phyloP scores from a whole-genome alignment of 2,329 filamentous ascomycete genomes.

The Pseudocercospora fuligena region DNA sequence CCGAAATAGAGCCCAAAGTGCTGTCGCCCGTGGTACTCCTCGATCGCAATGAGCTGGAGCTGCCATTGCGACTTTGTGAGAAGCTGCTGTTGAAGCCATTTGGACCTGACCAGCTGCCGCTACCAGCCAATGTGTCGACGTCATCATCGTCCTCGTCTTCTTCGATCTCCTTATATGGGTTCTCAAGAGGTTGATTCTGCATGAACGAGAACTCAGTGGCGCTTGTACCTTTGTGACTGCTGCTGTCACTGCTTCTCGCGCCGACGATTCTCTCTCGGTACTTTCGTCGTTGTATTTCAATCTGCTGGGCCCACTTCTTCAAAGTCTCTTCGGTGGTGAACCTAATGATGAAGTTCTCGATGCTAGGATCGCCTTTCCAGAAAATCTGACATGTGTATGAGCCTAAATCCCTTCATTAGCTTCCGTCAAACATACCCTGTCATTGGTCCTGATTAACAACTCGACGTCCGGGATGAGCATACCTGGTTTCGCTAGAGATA shows the following conservation, averaged over 20 bases:
- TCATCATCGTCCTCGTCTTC: conserved; percentile 61
- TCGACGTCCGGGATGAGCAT: conserved; percentile 42
- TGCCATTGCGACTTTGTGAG: conserved; percentile 31
- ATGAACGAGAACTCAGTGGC: conserved; percentile 82
- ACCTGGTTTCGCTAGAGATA: conserved; percentile 87
- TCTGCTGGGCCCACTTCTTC: conserved; percentile 85
- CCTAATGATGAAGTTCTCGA: conserved; percentile 94
- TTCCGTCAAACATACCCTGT: conserved; percentile 35
- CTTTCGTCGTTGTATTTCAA: conserved; percentile 72
- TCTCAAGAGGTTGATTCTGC: conserved; percentile 72
- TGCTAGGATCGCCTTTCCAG: conserved; percentile 95
- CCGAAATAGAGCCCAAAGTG: conserved; percentile 13
- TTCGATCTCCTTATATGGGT: conserved; percentile 76
- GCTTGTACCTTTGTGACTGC: conserved; percentile 50
- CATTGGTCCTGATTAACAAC: conserved; percentile 28
- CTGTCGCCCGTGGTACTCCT: conserved; percentile 33
- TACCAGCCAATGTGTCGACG: conserved; percentile 44
- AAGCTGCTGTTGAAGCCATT: conserved; percentile 20
- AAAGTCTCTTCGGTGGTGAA: conserved; percentile 90
- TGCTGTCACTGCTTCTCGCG: conserved; percentile 50
- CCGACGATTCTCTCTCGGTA: conserved; percentile 51
- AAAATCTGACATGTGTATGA: conserved; percentile 96
- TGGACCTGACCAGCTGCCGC: conserved; percentile 42
- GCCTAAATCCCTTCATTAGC: conserved; percentile 56
- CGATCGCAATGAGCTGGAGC: conserved; percentile 31